Percentiles rank a stretch among this genome's conserved stretches.
phyloP scores from a whole-genome alignment of 768 basidiomycete species.

The Lyophyllum decastes region DNA sequence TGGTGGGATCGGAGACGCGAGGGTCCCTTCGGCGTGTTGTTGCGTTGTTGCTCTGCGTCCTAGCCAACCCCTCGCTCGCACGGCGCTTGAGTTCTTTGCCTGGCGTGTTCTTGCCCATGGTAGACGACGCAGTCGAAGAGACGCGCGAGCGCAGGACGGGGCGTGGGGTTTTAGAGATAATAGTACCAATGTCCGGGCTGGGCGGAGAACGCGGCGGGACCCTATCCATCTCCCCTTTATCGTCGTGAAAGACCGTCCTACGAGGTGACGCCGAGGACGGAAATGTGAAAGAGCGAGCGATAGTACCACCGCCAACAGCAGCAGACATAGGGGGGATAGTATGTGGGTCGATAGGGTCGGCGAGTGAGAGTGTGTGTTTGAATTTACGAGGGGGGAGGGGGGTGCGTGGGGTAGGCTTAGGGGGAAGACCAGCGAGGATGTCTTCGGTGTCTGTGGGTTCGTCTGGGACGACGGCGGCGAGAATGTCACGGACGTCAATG shows the following conservation, averaged over 20 bases:
- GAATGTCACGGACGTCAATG: conserved; percentile 36
- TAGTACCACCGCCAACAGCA: background rate
- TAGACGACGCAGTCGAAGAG: background rate
- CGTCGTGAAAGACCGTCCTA: background rate
- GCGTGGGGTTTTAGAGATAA: conserved; percentile 24
- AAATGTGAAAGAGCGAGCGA: conserved; percentile 3
- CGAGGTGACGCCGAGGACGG: background rate
- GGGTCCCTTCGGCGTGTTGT: background rate
- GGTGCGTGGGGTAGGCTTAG: background rate
- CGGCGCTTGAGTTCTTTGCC: background rate
- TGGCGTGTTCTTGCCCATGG: background rate
- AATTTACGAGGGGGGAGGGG: background rate
- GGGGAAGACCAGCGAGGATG: conserved; percentile 6
- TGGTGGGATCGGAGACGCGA: background rate
- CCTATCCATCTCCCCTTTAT: background rate
- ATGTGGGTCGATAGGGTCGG: conserved; percentile 33
- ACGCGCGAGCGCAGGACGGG: conserved; percentile 10
- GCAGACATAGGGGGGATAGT: too few species aligned
- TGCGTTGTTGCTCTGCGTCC: background rate
- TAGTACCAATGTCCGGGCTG: conserved; percentile 27
- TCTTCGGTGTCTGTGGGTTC: conserved; percentile 16
- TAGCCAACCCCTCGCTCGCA: conserved; percentile 1
- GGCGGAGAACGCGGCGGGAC: conserved; percentile 8
- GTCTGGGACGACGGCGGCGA: conserved; percentile 15
- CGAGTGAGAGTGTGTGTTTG: conserved; percentile 20